Conservation (phyloP, 306 rosid genomes). For the Quercus agrifolia region DNA sequence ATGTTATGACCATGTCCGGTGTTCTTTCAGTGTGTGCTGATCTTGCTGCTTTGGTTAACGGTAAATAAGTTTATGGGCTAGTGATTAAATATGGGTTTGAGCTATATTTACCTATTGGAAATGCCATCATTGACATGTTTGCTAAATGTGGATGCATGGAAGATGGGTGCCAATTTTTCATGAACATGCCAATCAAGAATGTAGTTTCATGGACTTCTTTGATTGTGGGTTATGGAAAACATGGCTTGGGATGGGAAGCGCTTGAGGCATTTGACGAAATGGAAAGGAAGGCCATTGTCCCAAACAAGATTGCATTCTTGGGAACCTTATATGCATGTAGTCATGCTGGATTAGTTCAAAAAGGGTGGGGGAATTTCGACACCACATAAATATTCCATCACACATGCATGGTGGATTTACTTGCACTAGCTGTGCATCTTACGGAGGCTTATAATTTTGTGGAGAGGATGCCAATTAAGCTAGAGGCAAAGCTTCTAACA, state of each 20-base stretch:
- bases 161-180: conserved; percentile 20
- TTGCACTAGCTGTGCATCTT: conserved; percentile 19
- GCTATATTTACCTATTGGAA: conserved; percentile 22
- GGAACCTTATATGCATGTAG: conserved; percentile 32
- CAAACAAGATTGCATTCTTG: conserved; percentile 31
- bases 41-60: conserved; percentile 21
- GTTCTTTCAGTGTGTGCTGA: conserved; percentile 31
- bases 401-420: conserved; percentile 36
- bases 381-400: conserved; percentile 12
- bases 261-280: conserved; percentile 19
- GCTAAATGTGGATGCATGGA: conserved; percentile 33
- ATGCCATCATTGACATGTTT: conserved; percentile 28
- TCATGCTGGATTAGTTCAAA: conserved; percentile 32
- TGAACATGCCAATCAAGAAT: conserved; percentile 14
- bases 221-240: conserved; percentile 23
- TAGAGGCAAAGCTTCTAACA: conserved; percentile 22
- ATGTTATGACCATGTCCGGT: conserved; percentile 28
- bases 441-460: conserved; percentile 23
- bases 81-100: conserved; percentile 23
- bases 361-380: conserved; percentile 28
- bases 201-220: conserved; percentile 36
- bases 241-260: conserved; percentile 28
- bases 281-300: conserved; percentile 27
- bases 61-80: conserved; percentile 18
- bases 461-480: conserved; percentile 26